Conservation (phyloP, 2,329 filamentous ascomycete genomes). For the Apiospora saccharicola region DNA sequence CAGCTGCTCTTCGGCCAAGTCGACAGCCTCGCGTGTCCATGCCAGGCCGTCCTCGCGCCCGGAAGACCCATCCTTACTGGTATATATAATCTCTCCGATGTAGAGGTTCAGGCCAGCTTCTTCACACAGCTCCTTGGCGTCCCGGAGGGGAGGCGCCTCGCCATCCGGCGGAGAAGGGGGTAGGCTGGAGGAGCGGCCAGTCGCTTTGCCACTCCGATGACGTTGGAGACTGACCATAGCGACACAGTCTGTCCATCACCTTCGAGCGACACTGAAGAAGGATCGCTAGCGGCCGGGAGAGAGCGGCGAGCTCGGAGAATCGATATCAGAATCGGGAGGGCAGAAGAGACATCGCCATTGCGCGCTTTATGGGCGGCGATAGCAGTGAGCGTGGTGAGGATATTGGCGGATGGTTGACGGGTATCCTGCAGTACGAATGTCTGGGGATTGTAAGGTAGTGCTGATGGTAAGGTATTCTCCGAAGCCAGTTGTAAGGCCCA, state of each 20-base stretch:
- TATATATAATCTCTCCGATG: conserved; percentile 92
- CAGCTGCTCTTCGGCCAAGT: conserved; percentile 76
- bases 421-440: conserved; percentile 71
- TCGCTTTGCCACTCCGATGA: conserved; percentile 39
- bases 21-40: conserved; percentile 90
- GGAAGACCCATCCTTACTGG: conserved; percentile 53
- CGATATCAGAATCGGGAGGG: conserved; percentile 86
- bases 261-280: not conserved
- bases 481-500: conserved; percentile 80
- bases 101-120: conserved; percentile 88
- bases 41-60: conserved; percentile 74
- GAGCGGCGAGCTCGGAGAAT: conserved; percentile 79
- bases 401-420: conserved; percentile 71
- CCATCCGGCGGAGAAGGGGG: conserved; percentile 77
- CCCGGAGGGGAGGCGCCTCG: conserved; percentile 70
- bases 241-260: conserved; percentile 27
- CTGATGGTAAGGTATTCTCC: conserved; percentile 44
- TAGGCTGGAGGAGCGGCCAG: conserved; percentile 65
- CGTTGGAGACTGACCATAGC: conserved; percentile 33
- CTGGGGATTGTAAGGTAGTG: conserved; percentile 63
- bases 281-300: conserved; percentile 45
- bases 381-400: conserved; percentile 78
- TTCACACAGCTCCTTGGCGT: conserved; percentile 74
- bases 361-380: conserved; percentile 81
- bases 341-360: conserved; percentile 68